phyloP scores from a whole-genome alignment of 116 monocot genomes.

The Cymodocea nodosa region DNA sequence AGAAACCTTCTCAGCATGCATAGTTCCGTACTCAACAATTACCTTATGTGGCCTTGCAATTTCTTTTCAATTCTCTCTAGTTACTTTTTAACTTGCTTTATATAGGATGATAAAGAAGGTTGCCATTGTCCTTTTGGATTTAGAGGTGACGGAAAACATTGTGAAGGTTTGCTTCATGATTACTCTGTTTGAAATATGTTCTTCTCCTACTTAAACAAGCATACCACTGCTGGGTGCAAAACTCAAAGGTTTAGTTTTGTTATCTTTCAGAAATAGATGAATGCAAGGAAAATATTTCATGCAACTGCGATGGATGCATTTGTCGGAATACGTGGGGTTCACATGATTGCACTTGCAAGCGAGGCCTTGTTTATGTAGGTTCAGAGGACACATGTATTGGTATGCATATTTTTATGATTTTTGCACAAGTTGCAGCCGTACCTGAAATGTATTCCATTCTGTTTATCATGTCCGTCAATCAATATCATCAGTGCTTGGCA shows the following conservation, averaged over 20 bases:
- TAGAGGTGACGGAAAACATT: constrained; percentile 47
- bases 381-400: constrained; percentile 77
- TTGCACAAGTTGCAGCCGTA: too few relatives aligned
- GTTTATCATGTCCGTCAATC: neutral
- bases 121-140: constrained; percentile 75
- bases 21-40: constrained; percentile 18
- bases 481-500: neutral
- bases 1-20: constrained; percentile 56
- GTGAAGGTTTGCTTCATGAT: constrained; percentile 37
- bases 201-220: neutral
- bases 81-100: neutral
- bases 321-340: constrained; percentile 87
- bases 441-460: too few relatives aligned
- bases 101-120: constrained; percentile 22
- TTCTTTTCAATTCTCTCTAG: neutral
- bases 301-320: constrained; percentile 66
- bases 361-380: constrained; percentile 45
- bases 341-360: constrained; percentile 77
- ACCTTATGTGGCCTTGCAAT: neutral
- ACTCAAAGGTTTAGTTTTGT: neutral
- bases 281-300: constrained; percentile 60
- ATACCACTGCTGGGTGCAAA: neutral
- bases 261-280: constrained; percentile 59
- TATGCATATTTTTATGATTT: constrained; percentile 6
- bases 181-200: neutral